These are phyloP conservation scores for Leucocoprinus birnbaumii DNA, from an alignment of 768 basidiomycete species.

Conservation along the genomic window DNA sequence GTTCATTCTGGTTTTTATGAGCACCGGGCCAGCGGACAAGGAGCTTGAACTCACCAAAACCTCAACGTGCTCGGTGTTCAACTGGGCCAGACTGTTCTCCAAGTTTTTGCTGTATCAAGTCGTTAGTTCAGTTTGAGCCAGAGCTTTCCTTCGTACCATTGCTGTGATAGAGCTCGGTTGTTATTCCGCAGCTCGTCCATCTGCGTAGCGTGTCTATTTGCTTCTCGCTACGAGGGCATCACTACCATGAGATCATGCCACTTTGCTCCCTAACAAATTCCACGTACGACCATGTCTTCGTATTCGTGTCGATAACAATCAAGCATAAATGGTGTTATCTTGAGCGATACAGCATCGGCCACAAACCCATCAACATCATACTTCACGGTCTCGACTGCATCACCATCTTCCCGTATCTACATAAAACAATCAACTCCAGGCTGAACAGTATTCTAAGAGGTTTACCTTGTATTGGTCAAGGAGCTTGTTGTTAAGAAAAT, in stretches of 20 bases:
- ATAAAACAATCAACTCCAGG: constrained; percentile 6
- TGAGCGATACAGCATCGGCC: constrained; percentile 78
- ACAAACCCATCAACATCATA: constrained; percentile 85
- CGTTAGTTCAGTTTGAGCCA: neutral
- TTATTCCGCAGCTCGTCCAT: constrained; percentile 79
- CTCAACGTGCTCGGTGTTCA: constrained; percentile 82
- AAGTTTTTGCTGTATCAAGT: constrained; percentile 62
- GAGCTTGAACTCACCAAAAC: constrained; percentile 48
- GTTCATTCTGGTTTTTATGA: constrained; percentile 64
- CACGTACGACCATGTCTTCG: constrained; percentile 62
- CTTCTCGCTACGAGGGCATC: constrained; percentile 44
- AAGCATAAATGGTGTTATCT: constrained; percentile 94
- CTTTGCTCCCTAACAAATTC: neutral
- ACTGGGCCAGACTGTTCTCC: constrained; percentile 72
- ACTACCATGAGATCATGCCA: neutral
- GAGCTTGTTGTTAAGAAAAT: constrained; percentile 76
- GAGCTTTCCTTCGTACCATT: constrained; percentile 61
- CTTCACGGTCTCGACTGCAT: constrained; percentile 23
- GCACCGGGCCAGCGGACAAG: neutral
- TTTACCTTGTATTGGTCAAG: constrained; percentile 76
- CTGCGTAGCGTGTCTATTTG: constrained; percentile 81
- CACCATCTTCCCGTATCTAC: constrained; percentile 23
- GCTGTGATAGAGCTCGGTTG: constrained; percentile 71
- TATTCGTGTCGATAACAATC: constrained; percentile 89
- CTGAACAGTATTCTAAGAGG: neutral